Evolutionary conservation across 2,329 filamentous ascomycete genomes (phyloP).

Genomic region (Mycosphaerella sp.): DNA sequence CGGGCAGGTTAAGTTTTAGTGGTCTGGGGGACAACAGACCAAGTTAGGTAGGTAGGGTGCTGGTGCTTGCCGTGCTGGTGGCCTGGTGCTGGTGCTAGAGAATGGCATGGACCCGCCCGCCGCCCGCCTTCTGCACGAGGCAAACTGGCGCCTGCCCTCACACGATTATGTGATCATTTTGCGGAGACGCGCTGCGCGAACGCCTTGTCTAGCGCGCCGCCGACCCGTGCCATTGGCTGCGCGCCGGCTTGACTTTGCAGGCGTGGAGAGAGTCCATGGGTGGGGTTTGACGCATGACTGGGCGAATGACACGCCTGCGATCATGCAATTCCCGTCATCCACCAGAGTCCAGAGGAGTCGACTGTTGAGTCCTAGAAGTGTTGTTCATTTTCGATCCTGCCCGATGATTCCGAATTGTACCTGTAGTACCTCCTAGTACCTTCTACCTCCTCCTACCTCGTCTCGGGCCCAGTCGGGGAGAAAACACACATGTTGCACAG

Average conservation of each 20-base stretch:
- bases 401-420: too few species aligned
- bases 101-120: neutral
- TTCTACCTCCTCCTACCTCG: too few species aligned
- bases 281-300: conserved; percentile 1
- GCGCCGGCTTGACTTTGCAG: conserved; percentile 9
- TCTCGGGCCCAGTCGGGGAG: too few species aligned
- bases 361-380: too few species aligned
- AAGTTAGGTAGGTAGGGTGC: conserved; percentile 11
- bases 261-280: conserved; percentile 12
- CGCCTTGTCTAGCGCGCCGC: conserved; percentile 13
- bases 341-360: neutral
- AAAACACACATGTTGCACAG: too few species aligned
- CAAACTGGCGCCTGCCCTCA: conserved; percentile 7
- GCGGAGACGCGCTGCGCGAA: conserved; percentile 16
- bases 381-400: too few species aligned
- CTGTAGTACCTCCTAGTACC: too few species aligned
- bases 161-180: conserved; percentile 28
- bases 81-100: neutral
- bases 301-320: conserved; percentile 14
- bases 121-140: neutral
- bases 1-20: too few species aligned
- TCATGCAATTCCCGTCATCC: conserved; percentile 17
- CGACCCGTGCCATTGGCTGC: conserved; percentile 15
- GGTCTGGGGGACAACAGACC: neutral
- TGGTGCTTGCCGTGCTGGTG: neutral